These are phyloP conservation scores for Akanthomyces lecanii DNA, from an alignment of 2,329 filamentous ascomycete species.

Conservation along the genomic window DNA sequence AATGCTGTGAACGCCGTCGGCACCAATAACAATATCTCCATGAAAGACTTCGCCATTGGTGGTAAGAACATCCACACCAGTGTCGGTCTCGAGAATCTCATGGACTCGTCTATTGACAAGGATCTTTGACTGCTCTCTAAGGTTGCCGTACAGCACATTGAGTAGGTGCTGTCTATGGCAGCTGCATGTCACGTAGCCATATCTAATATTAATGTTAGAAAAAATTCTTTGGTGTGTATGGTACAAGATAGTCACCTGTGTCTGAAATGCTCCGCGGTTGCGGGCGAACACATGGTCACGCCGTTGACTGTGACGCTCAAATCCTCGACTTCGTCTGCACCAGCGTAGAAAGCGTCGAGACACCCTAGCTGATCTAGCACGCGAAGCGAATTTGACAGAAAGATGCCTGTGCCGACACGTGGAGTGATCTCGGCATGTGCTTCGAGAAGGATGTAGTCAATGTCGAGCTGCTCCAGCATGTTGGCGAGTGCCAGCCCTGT, in stretches of 20 bases:
- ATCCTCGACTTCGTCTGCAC: not conserved
- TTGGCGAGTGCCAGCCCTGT: slow-evolving; percentile 34
- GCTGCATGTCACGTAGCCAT: slow-evolving; percentile 10
- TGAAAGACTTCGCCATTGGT: slow-evolving; percentile 18
- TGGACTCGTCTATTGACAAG: slow-evolving; percentile 17
- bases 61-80: not conserved
- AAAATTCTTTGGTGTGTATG: not conserved
- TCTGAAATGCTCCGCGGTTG: slow-evolving; percentile 3
- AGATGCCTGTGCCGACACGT: slow-evolving; percentile 45
- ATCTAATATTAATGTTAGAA: not conserved
- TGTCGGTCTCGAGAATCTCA: slow-evolving; percentile 18
- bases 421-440: slow-evolving; percentile 38
- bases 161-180: slow-evolving; percentile 30
- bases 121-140: slow-evolving; percentile 26
- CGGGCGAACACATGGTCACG: not conserved
- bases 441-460: slow-evolving; percentile 50
- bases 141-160: slow-evolving; percentile 28
- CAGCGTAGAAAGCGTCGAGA: slow-evolving; percentile 22
- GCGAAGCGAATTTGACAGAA: slow-evolving; percentile 39
- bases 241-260: not conserved
- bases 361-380: slow-evolving; percentile 46
- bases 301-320: not conserved
- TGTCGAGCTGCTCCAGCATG: slow-evolving; percentile 39
- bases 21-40: slow-evolving; percentile 34
- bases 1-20: slow-evolving; percentile 38